phyloP scores from a whole-genome alignment of 106 monocot genomes.

The Phalaenopsis aphrodite region DNA sequence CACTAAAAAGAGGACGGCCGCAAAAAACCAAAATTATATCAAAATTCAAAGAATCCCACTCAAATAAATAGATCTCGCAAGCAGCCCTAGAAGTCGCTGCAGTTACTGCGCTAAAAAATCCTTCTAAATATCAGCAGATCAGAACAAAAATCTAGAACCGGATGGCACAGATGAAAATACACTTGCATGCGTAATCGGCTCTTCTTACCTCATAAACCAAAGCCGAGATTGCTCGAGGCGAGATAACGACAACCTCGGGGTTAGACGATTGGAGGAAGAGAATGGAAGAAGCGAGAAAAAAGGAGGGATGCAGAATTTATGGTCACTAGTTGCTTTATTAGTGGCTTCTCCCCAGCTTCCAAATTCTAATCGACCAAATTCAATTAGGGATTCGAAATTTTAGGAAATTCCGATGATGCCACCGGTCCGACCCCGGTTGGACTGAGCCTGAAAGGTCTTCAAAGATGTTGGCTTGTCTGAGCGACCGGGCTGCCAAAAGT shows the following conservation, averaged over 20 bases:
- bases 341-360: not conserved
- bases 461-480: too few relatives aligned
- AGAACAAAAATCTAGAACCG: not conserved
- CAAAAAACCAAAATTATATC: not conserved
- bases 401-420: not conserved
- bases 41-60: not conserved
- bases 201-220: constrained; percentile 74
- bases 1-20: not conserved
- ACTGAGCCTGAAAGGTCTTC: too few relatives aligned
- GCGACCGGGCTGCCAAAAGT: too few relatives aligned
- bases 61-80: constrained; percentile 1
- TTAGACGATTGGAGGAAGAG: not conserved
- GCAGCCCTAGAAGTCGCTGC: not conserved
- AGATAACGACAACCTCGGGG: not conserved
- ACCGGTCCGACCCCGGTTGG: too few relatives aligned
- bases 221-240: constrained; percentile 33
- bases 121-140: not conserved
- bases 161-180: not conserved
- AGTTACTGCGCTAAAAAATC: not conserved
- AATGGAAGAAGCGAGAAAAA: not conserved
- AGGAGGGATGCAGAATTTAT: too few relatives aligned
- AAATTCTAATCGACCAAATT: not conserved
- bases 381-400: not conserved
- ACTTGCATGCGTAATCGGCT: not conserved
- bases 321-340: not conserved